A percentile compares a stretch with the other conserved stretches of the same genome.
Evolutionary conservation across 345 rosid genomes (phyloP).

Genomic region (Brassica rapa): DNA sequence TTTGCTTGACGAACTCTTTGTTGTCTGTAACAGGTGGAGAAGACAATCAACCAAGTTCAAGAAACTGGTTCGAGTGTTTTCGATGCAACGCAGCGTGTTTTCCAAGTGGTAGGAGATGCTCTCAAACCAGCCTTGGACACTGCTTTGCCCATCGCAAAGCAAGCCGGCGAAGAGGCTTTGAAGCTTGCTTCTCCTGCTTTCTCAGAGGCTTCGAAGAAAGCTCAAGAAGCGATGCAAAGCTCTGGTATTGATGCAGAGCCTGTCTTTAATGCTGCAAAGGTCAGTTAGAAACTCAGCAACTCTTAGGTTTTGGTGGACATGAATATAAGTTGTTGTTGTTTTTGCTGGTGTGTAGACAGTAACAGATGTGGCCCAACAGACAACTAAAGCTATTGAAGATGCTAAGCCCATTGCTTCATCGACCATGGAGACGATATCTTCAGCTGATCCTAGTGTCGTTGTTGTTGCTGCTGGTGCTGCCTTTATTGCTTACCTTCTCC

Average conservation of each 20-base stretch:
- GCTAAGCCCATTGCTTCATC: slow-evolving; percentile 88
- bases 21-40: slow-evolving; percentile 63
- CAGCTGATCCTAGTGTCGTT: slow-evolving; percentile 73
- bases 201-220: slow-evolving; percentile 85
- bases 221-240: slow-evolving; percentile 84
- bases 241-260: slow-evolving; percentile 78
- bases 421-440: slow-evolving; percentile 65
- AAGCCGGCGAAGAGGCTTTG: slow-evolving; percentile 80
- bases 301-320: background rate
- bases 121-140: slow-evolving; percentile 79
- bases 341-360: slow-evolving; percentile 54
- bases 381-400: slow-evolving; percentile 60
- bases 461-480: slow-evolving; percentile 71
- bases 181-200: slow-evolving; percentile 82
- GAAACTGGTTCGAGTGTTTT: slow-evolving; percentile 64
- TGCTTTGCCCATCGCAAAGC: slow-evolving; percentile 66
- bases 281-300: slow-evolving; percentile 15
- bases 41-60: slow-evolving; percentile 73
- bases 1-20: background rate
- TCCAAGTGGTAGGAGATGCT: slow-evolving; percentile 61
- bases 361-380: slow-evolving; percentile 75
- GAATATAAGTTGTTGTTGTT: background rate
- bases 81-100: slow-evolving; percentile 59
- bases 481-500: slow-evolving; percentile 63
- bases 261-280: slow-evolving; percentile 81